Percentiles rank a stretch among this genome's conserved stretches.
Conservation (phyloP, 2,329 filamentous ascomycete species). For the Aspergillus ustus region DNA sequence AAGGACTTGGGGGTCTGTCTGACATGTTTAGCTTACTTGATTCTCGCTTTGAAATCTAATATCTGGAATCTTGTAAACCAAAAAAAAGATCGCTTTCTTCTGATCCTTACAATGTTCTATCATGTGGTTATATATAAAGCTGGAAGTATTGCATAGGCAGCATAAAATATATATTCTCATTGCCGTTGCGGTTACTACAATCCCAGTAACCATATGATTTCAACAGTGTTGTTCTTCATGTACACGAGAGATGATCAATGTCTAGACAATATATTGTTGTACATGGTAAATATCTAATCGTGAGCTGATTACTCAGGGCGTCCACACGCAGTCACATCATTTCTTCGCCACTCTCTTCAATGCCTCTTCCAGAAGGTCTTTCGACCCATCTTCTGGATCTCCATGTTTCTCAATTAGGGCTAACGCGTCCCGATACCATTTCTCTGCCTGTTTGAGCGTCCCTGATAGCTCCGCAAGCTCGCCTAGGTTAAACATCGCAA, state of each 20-base stretch:
- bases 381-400: slow-evolving; percentile 37
- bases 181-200: no score
- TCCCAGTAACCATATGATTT: no score
- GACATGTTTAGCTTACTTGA: slow-evolving; percentile 45
- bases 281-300: neutral
- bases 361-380: slow-evolving; percentile 32
- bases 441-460: slow-evolving; percentile 66
- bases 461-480: slow-evolving; percentile 80
- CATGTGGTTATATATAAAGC: neutral
- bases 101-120: slow-evolving; percentile 2
- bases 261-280: slow-evolving; percentile 6
- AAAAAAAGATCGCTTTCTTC: slow-evolving; percentile 26
- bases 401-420: slow-evolving; percentile 57
- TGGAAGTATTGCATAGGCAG: no score
- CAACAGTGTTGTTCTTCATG: neutral
- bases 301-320: neutral
- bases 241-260: neutral
- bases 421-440: slow-evolving; percentile 71
- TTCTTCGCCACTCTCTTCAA: slow-evolving; percentile 37
- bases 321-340: neutral
- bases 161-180: neutral
- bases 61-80: slow-evolving; percentile 39
- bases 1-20: slow-evolving; percentile 33
- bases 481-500: slow-evolving; percentile 83
- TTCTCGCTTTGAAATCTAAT: slow-evolving; percentile 37